Conservation (phyloP, 257 asterid species). For the Salvia miltiorrhiza region DNA sequence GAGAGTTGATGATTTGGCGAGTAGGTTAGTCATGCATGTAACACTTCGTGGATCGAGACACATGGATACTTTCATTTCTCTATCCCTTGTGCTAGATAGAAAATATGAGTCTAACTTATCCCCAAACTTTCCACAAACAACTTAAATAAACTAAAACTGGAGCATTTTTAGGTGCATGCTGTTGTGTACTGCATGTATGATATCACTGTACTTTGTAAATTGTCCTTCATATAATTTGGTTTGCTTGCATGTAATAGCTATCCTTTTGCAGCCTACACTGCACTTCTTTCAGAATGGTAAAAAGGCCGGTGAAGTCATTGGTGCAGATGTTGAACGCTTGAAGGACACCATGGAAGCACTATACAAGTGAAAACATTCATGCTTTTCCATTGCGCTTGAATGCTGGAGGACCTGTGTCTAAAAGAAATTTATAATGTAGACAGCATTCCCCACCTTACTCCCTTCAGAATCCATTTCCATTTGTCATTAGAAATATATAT, state of each 20-base stretch:
- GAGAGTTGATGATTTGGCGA: not conserved
- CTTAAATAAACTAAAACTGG: not conserved
- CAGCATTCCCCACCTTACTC: not conserved
- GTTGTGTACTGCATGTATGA: not conserved
- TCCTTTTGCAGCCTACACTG: slow-evolving; percentile 77
- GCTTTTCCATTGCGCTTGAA: not conserved
- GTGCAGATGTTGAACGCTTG: slow-evolving; percentile 76
- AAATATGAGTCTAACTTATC: not conserved
- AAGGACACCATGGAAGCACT: slow-evolving; percentile 74
- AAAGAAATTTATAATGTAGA: not conserved
- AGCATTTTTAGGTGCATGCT: not conserved
- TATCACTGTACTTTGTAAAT: not conserved
- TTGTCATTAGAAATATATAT: not conserved
- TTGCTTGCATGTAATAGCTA: slow-evolving; percentile 10
- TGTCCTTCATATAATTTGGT: slow-evolving; percentile 8
- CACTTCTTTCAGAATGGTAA: slow-evolving; percentile 88
- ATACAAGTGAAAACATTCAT: slow-evolving; percentile 47
- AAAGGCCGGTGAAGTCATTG: slow-evolving; percentile 64
- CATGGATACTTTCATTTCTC: not conserved
- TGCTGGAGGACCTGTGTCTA: not conserved
- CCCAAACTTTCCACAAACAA: not conserved
- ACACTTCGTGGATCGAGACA: not conserved
- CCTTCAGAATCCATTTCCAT: slow-evolving; percentile 7
- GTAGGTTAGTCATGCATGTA: not conserved
- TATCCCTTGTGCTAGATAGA: not conserved